Evolutionary conservation across 2,329 filamentous ascomycete species (phyloP).

Genomic region (Coniochaeta hoffmannii): DNA sequence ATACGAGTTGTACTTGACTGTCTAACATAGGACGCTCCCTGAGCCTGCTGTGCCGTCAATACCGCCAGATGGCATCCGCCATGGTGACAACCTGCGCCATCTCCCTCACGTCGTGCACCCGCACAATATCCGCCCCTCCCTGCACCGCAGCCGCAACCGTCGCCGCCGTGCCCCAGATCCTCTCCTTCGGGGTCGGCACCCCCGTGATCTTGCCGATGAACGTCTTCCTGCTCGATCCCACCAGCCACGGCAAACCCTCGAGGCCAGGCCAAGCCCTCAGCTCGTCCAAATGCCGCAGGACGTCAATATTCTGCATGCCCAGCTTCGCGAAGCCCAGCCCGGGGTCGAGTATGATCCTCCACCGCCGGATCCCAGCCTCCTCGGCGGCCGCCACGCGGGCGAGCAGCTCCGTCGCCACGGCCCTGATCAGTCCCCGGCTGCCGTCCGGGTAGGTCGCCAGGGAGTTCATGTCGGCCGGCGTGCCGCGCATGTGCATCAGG

Average conservation of each 20-base stretch:
- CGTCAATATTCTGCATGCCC: conserved; percentile 68
- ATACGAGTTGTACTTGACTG: too few species aligned
- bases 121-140: conserved; percentile 83
- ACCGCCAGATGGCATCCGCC: conserved; percentile 86
- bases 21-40: background rate
- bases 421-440: conserved; percentile 44
- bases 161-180: conserved; percentile 80
- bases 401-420: conserved; percentile 60
- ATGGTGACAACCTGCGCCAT: conserved; percentile 82
- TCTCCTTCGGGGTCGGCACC: conserved; percentile 59
- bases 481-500: conserved; percentile 92
- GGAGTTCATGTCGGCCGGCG: conserved; percentile 70
- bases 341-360: conserved; percentile 92
- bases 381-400: conserved; percentile 67
- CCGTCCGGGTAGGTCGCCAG: conserved; percentile 56
- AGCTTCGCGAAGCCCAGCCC: conserved; percentile 93
- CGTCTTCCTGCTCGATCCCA: conserved; percentile 81
- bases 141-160: conserved; percentile 79
- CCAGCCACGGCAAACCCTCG: conserved; percentile 72
- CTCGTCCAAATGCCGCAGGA: conserved; percentile 61
- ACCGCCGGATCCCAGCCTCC: conserved; percentile 74
- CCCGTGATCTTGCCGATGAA: conserved; percentile 83
- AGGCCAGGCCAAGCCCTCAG: conserved; percentile 59
- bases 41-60: conserved; percentile 11
- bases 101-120: conserved; percentile 84